phyloP scores from a whole-genome alignment of 225 moss, liverwort and hornwort genomes.

The Climacium dendroides region DNA sequence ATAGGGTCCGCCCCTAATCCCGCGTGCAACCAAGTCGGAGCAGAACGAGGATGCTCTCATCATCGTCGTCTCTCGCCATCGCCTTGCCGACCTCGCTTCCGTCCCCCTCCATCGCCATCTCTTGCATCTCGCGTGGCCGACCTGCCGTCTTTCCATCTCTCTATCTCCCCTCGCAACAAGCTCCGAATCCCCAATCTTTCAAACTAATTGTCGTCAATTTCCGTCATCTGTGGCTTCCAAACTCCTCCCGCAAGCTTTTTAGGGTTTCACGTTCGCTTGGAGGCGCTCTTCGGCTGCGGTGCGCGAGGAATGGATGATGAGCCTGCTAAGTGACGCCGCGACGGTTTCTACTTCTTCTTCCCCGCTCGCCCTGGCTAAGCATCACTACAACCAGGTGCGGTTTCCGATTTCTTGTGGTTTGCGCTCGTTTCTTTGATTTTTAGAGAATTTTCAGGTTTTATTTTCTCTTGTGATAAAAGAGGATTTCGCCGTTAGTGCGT shows the following conservation, averaged over 20 bases:
- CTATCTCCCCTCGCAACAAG: neutral
- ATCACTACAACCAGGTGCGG: conserved; percentile 69
- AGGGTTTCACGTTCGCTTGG: conserved; percentile 3
- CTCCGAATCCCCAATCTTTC: neutral
- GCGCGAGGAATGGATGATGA: conserved; percentile 95
- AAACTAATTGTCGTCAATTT: neutral
- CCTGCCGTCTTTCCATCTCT: neutral
- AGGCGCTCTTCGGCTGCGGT: neutral
- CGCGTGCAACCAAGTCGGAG: neutral
- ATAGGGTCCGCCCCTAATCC: neutral
- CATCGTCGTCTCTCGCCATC: conserved; percentile 9
- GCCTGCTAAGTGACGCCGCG: conserved; percentile 89
- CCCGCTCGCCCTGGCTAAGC: conserved; percentile 81
- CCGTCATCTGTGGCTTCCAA: neutral
- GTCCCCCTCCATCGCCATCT: neutral
- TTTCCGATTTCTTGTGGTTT: neutral
- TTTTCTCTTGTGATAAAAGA: neutral
- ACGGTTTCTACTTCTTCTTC: conserved; percentile 34
- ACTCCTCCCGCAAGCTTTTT: neutral
- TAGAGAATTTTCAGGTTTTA: neutral
- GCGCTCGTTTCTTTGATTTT: neutral
- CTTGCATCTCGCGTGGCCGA: neutral
- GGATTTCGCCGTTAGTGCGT: neutral
- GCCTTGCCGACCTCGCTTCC: neutral
- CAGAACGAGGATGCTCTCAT: neutral